These are phyloP conservation scores for Eucalyptus curtisii DNA, from an alignment of 345 rosid species.

Conservation along the genomic window DNA sequence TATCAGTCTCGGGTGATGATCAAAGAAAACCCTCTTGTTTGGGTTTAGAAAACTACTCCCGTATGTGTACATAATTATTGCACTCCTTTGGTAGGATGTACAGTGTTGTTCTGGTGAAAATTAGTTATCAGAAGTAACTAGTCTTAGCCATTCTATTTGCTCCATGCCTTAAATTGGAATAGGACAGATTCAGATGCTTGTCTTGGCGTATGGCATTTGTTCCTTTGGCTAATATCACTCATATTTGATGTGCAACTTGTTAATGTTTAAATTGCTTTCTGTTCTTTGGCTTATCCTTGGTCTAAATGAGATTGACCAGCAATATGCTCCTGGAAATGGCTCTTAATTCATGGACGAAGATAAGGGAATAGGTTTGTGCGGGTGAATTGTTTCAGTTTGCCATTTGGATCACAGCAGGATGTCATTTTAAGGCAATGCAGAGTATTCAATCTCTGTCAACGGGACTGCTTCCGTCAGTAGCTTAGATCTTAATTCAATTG, in stretches of 20 bases:
- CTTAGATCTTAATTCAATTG: neutral
- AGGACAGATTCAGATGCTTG: neutral
- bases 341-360: neutral
- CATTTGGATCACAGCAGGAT: neutral
- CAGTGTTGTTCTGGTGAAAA: neutral
- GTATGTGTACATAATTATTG: neutral
- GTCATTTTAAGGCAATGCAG: neutral
- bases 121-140: neutral
- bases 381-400: neutral
- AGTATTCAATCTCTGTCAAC: neutral
- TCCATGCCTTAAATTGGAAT: neutral
- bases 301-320: neutral
- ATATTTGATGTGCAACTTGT: neutral
- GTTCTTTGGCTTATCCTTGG: neutral
- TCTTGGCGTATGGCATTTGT: neutral
- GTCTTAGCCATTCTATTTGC: neutral
- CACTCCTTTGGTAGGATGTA: neutral
- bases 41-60: neutral
- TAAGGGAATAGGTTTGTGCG: neutral
- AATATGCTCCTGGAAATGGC: neutral
- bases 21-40: neutral
- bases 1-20: neutral
- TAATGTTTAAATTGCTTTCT: neutral
- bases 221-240: neutral
- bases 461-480: neutral